A percentile compares a stretch with the other conserved stretches of the same genome.
Evolutionary conservation across 208 protist genomes (phyloP).

Genomic region (Trypanosoma avium): DNA sequence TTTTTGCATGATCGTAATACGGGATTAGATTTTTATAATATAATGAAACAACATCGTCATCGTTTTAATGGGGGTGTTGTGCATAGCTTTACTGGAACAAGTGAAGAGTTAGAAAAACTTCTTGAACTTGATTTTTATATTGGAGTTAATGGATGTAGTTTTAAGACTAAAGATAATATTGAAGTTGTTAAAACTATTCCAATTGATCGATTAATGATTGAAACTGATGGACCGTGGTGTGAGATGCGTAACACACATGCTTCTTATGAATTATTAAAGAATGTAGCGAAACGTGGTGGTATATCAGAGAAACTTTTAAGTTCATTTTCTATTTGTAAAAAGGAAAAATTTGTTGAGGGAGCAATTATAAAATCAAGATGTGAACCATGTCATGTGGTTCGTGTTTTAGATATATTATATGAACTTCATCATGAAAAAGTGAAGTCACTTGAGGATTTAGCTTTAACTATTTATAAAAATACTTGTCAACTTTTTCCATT

Average conservation of each 20-base stretch:
- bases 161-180: constrained; percentile 92
- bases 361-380: constrained; percentile 65
- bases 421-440: constrained; percentile 51
- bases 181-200: constrained; percentile 80
- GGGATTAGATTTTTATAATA: constrained; percentile 71
- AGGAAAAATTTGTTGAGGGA: constrained; percentile 72
- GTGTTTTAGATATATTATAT: constrained; percentile 70
- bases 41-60: constrained; percentile 50
- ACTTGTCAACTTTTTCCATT: constrained; percentile 66
- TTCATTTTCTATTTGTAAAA: constrained; percentile 42
- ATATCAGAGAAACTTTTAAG: constrained; percentile 43
- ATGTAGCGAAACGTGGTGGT: constrained; percentile 19
- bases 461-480: constrained; percentile 45
- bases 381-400: constrained; percentile 66
- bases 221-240: constrained; percentile 96
- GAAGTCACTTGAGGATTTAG: constrained; percentile 45
- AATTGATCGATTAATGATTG: constrained; percentile 88
- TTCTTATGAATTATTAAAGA: constrained; percentile 40
- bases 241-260: constrained; percentile 93
- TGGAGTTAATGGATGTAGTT: constrained; percentile 94
- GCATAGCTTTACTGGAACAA: constrained; percentile 94
- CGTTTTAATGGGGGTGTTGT: constrained; percentile 84
- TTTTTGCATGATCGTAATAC: constrained; percentile 95
- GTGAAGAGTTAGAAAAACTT: constrained; percentile 69
- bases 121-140: constrained; percentile 90